Conservation (phyloP, 257 asterid species). For the Buddleja alternifolia region DNA sequence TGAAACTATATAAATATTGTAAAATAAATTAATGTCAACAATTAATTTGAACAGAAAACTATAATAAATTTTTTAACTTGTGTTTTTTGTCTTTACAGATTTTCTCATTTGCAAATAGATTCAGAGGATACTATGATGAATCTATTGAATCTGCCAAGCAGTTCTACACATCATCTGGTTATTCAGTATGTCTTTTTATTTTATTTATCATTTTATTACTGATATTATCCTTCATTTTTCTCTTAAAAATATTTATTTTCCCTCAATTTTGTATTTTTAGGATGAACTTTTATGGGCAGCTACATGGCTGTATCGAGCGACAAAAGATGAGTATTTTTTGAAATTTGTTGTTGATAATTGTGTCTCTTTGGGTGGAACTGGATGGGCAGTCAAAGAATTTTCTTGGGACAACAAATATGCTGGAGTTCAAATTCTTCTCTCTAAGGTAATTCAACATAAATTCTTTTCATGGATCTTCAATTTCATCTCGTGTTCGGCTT, state of each 20-base stretch:
- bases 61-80: neutral
- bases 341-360: conserved; percentile 58
- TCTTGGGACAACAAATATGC: conserved; percentile 79
- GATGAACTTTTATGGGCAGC: conserved; percentile 79
- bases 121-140: conserved; percentile 55
- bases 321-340: conserved; percentile 48
- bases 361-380: conserved; percentile 66
- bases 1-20: too few relatives aligned
- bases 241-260: neutral
- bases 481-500: too few relatives aligned
- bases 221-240: neutral
- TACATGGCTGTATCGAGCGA: conserved; percentile 64
- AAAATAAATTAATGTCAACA: too few relatives aligned
- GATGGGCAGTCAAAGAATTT: conserved; percentile 65
- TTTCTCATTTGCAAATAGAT: conserved; percentile 59
- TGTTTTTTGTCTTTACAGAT: conserved; percentile 36
- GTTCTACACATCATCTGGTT: conserved; percentile 57
- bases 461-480: too few relatives aligned
- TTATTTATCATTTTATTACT: too few relatives aligned
- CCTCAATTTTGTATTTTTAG: conserved; percentile 30
- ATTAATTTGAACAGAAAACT: too few relatives aligned
- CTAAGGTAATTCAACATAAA: conserved; percentile 36
- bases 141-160: conserved; percentile 48
- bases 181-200: conserved; percentile 37
- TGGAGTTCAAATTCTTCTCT: conserved; percentile 61